phyloP scores from a whole-genome alignment of 345 rosid genomes.

The Hibiscus tridactylites region DNA sequence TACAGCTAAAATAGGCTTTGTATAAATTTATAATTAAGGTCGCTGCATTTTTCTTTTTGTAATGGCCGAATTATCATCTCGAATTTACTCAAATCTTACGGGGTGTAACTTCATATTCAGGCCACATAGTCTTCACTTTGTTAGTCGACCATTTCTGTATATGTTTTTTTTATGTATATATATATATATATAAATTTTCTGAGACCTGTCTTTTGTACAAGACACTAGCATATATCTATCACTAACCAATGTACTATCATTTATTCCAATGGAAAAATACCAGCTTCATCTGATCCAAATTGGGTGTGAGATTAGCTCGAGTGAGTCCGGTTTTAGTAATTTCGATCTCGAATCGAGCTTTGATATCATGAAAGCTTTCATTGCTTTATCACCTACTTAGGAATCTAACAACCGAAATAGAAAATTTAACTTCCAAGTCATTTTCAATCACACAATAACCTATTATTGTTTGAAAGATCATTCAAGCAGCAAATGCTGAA shows the following conservation, averaged over 20 bases:
- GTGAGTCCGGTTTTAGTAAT: too few species aligned
- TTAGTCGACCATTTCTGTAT: too few species aligned
- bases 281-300: too few species aligned
- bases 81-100: neutral
- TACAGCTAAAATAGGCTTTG: conserved; percentile 16
- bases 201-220: too few species aligned
- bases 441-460: neutral
- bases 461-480: neutral
- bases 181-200: too few species aligned
- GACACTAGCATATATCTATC: too few species aligned
- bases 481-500: neutral
- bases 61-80: neutral
- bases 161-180: too few species aligned
- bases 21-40: neutral
- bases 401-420: neutral
- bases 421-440: neutral
- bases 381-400: neutral
- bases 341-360: neutral
- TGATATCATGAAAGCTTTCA: neutral
- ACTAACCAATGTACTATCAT: too few species aligned
- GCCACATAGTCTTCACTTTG: neutral
- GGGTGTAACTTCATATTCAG: neutral
- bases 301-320: too few species aligned
- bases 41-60: conserved; percentile 2
- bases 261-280: too few species aligned